Evolutionary conservation across 2,329 filamentous ascomycete species (phyloP), one percentile per base, ranked within the genome.

Genomic region (Tolypocladium tropicale): DNA sequence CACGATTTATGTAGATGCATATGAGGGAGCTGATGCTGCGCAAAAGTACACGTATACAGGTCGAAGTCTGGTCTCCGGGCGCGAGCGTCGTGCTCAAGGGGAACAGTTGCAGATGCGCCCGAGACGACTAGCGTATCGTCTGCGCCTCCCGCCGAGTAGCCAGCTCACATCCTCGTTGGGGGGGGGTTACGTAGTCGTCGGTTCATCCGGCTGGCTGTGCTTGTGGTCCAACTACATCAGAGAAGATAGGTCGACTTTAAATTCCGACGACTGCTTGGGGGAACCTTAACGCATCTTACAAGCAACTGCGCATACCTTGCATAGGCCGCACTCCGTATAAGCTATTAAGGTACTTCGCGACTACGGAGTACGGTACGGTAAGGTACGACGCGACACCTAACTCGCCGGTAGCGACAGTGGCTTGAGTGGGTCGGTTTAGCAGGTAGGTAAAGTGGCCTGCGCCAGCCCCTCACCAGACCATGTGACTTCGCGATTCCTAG

Each of bases 401-500:
- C 11, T n/a, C n/a, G n/a, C n/a, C n/a, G n/a, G n/a, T 33, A 34
- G 33, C 2, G 36, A 37, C 3, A 7, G 18, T 39, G 18, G 37
- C 18, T 48, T 48, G 18, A 33, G n/a, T n/a, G n/a, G n/a, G n/a
- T n/a, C n/a, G n/a, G n/a, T n/a, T 37, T n/a, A n/a, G 16, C n/a
- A 18, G 36, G 10, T 37, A 18, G 16, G 5, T 4, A 23, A 6
- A 25, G 34, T 53, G 36, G 51, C 51, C 18, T 37, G 18, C 34
- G 23, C 21, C 23, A 32, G 23, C 23, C 51, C 56, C 39, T 50
- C 36, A 43, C 53, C 51, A 28, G 0, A 16, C 60, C 68, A 70
- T 62, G 66, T 70, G 68, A 70, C 58, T 59, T 61, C 68, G 68
- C 66, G 68, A 68, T 60, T 53, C 25, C 51, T 53, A 41, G 43